These are phyloP conservation scores for Aspergillus thermomutatus DNA, from an alignment of 2,329 filamentous ascomycete species.

Conservation along the genomic window DNA sequence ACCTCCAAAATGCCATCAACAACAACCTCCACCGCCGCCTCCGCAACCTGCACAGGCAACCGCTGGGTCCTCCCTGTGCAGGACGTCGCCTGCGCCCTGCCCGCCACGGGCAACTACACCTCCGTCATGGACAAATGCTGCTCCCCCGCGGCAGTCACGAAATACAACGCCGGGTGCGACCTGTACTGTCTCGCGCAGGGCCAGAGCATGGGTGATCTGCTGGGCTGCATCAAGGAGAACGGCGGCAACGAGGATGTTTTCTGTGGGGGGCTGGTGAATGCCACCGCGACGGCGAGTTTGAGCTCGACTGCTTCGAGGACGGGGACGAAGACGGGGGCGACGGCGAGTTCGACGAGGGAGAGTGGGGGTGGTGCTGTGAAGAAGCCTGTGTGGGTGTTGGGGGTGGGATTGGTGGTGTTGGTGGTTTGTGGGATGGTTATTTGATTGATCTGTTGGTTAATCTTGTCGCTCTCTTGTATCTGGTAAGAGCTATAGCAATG, in stretches of 20 bases:
- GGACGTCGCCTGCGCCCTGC: conserved; percentile 47
- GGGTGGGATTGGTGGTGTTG: not conserved
- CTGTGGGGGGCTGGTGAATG: conserved; percentile 40
- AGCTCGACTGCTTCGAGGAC: not conserved
- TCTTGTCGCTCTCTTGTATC: no score
- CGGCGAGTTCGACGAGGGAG: not conserved
- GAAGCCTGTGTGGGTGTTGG: not conserved
- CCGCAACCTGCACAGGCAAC: conserved; percentile 22
- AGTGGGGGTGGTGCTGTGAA: not conserved
- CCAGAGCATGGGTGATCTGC: conserved; percentile 36
- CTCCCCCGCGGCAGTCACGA: conserved; percentile 40
- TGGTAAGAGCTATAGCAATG: no score
- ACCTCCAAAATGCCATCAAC: no score
- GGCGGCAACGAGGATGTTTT: conserved; percentile 44
- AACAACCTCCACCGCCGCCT: no score
- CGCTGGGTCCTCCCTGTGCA: conserved; percentile 44
- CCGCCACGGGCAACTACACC: conserved; percentile 40
- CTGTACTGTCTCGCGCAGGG: conserved; percentile 49
- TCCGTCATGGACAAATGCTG: conserved; percentile 48
- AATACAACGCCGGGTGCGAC: conserved; percentile 49
- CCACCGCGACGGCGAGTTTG: conserved; percentile 36
- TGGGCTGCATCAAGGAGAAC: conserved; percentile 39
- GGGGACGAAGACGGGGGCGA: conserved; percentile 11
- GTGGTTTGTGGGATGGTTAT: not conserved
- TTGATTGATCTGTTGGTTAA: no score